phyloP scores from a whole-genome alignment of 768 basidiomycete genomes.

The Suillus fuscotomentosus region DNA sequence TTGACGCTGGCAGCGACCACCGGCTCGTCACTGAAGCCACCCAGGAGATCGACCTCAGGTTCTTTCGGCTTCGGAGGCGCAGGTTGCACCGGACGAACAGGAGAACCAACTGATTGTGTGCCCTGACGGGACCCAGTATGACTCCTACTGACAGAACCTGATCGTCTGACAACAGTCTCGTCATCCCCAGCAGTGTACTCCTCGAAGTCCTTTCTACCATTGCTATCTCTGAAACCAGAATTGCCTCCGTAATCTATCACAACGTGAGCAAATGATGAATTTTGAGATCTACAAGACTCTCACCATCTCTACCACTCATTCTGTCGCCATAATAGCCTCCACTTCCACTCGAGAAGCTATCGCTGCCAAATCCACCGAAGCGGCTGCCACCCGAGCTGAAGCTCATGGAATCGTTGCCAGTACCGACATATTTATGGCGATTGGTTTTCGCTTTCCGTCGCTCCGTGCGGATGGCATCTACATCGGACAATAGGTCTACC shows the following conservation, averaged over 20 bases:
- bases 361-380: conserved; percentile 72
- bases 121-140: conserved; percentile 41
- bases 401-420: conserved; percentile 77
- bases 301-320: conserved; percentile 40
- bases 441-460: conserved; percentile 91
- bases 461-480: conserved; percentile 86
- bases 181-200: conserved; percentile 98
- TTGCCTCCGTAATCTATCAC: conserved; percentile 38
- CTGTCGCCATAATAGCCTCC: conserved; percentile 45
- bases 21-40: conserved; percentile 66
- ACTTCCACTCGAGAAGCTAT: conserved; percentile 35
- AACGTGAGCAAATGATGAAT: conserved; percentile 16
- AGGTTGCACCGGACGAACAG: conserved; percentile 20
- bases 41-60: conserved; percentile 71
- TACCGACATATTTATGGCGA: conserved; percentile 85
- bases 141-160: conserved; percentile 36
- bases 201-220: conserved; percentile 65
- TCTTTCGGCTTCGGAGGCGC: conserved; percentile 42
- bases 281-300: conserved; percentile 15
- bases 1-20: conserved; percentile 26
- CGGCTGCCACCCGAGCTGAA: conserved; percentile 57
- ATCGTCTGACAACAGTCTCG: conserved; percentile 48
- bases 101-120: conserved; percentile 17
- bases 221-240: conserved; percentile 60
- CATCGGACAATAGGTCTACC: conserved; percentile 86